Conservation (phyloP, 2,329 filamentous ascomycete species). For the Cladosporium sphaerospermum region DNA sequence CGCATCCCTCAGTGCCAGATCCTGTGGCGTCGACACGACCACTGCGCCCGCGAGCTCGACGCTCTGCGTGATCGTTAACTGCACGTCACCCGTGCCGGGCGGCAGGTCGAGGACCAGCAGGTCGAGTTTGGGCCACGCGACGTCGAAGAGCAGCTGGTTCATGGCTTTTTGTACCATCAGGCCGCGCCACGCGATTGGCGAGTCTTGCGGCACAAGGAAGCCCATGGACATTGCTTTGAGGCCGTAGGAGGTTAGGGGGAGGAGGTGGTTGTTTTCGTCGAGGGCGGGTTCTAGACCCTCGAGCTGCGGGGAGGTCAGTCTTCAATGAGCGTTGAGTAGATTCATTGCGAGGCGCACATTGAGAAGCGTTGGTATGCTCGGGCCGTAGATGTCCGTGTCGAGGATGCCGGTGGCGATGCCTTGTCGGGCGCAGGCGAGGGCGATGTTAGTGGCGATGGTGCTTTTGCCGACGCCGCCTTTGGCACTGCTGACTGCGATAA, state of each 20-base stretch:
- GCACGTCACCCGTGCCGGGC: constrained; percentile 90
- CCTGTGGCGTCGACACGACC: constrained; percentile 89
- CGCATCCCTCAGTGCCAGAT: constrained; percentile 85
- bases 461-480: constrained; percentile 99
- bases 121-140: constrained; percentile 87
- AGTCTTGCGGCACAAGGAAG: constrained; percentile 72
- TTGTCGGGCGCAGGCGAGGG: constrained; percentile 74
- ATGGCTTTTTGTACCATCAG: constrained; percentile 97
- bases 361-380: constrained; percentile 85
- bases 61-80: constrained; percentile 95
- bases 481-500: constrained; percentile 94
- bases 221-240: constrained; percentile 99
- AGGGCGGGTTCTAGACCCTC: constrained; percentile 30
- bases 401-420: constrained; percentile 81
- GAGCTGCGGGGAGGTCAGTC: constrained; percentile 15
- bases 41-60: constrained; percentile 80
- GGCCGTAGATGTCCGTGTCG: constrained; percentile 95
- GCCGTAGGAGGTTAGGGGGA: constrained; percentile 89
- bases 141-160: constrained; percentile 89
- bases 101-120: constrained; percentile 85
- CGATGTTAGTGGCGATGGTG: constrained; percentile 88
- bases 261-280: constrained; percentile 58
- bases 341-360: constrained; percentile 50
- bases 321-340: neutral
- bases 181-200: constrained; percentile 89